Evolutionary conservation across 805 yeast genomes (phyloP), one percentile per base, ranked within the genome.

Genomic region (Blastobotrys mokoenaii): DNA sequence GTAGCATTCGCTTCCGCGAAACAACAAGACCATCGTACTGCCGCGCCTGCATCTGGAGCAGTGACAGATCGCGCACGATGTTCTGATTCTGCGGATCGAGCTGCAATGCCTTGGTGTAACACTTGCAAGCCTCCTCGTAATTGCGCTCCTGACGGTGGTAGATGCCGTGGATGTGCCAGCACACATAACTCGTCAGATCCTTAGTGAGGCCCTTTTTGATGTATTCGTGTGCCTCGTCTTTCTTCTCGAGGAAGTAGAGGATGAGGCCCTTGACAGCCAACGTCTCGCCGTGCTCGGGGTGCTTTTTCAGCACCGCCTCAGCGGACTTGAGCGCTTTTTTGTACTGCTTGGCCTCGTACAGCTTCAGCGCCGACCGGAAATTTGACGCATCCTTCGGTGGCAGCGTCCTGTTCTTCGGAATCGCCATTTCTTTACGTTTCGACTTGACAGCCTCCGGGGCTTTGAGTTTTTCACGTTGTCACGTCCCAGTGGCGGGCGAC

Each of bases 321-420:
- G 86, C 74, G 25, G 80, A 60, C 60, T 84, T 84, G 55, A 89
- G 65, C 1, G 96, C 78, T 57, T 90, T 88, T 61, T 85, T 85
- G 70, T 89, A 89, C 63, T 87, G 88, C 62, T 85, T 87, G 40
- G 73, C 61, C 60, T 93, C 97, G 58, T 87, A 93, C 27, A 84
- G 72, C 54, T 79, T 79, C 56, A 93, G 71, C 1, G 96, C 96
- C 53, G 82, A 84, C 47, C 82, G 74, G 68, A 90, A 88, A 51
- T 77, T 77, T 29, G 73, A 71, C 46, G 84, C 90, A 52, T 87
- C 95, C 62, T 84, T 86, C 29, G 63, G 62, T 49, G 60, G 64
- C 46, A 59, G 61, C 38, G 47, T 42, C 37, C 64, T 47, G 51
- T 56, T 51, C 41, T 58, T 52, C 10, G 65, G 63, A 15, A 56